Percentiles rank a stretch among this genome's conserved stretches.
Conservation (phyloP, 176 grass and related monocot species). For the Urochloa ruziziensis region DNA sequence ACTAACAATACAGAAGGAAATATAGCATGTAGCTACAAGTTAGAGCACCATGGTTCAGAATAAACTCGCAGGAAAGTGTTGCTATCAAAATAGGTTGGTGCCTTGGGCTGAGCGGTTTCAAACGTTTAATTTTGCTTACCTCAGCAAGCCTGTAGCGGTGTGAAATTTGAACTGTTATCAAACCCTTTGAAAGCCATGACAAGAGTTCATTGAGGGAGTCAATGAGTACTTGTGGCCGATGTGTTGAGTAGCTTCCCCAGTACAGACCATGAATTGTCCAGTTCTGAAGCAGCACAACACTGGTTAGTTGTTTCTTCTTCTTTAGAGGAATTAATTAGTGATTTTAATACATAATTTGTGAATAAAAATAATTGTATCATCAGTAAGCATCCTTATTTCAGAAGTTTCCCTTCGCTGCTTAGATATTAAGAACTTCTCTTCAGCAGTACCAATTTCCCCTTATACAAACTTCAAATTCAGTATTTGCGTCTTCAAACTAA, state of each 20-base stretch:
- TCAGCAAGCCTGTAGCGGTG: conserved; percentile 67
- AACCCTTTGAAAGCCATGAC: conserved; percentile 81
- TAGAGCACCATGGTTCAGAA: background rate
- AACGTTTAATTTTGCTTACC: conserved; percentile 39
- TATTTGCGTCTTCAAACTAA: conserved; percentile 1
- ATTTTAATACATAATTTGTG: conserved; percentile 1
- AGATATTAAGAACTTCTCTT: background rate
- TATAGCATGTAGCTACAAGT: background rate
- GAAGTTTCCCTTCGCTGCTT: conserved; percentile 8
- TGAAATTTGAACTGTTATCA: conserved; percentile 71
- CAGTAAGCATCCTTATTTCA: conserved; percentile 1
- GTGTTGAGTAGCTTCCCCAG: conserved; percentile 77
- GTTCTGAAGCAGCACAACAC: conserved; percentile 59
- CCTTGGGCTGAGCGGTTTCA: background rate
- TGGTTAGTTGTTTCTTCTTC: background rate
- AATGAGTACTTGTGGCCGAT: conserved; percentile 57
- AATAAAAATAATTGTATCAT: background rate
- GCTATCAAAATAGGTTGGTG: background rate
- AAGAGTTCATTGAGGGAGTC: conserved; percentile 78
- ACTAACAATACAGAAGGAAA: background rate
- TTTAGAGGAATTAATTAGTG: background rate
- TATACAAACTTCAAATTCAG: conserved; percentile 15
- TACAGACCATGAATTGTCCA: conserved; percentile 97
- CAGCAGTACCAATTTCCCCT: background rate
- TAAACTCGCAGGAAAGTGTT: background rate